Percentiles rank a stretch among this genome's conserved stretches.
phyloP scores from a whole-genome alignment of 1,284 basidiomycete species.

The Cutaneotrichosporon cutaneum region DNA sequence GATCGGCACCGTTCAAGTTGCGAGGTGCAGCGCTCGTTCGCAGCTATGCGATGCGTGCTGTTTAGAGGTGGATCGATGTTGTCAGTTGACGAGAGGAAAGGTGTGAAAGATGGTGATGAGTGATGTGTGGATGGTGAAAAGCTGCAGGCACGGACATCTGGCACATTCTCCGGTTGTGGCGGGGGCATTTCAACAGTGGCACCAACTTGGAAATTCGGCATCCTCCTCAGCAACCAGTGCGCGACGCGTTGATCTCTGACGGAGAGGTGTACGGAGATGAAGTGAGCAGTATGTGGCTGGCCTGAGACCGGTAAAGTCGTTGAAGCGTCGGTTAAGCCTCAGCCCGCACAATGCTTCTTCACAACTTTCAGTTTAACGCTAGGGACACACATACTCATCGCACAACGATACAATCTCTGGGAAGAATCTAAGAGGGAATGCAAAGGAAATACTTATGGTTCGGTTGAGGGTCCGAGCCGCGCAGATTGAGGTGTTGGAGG shows the following conservation, averaged over 20 bases:
- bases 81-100: background rate
- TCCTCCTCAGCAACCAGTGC: no score
- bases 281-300: no score
- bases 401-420: conserved; percentile 2
- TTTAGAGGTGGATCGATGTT: background rate
- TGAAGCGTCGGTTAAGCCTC: no score
- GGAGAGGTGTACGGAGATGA: no score
- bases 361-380: no score
- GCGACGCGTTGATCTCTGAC: no score
- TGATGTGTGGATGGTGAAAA: conserved; percentile 9
- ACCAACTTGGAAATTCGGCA: no score
- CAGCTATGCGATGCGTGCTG: background rate
- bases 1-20: conserved; percentile 11
- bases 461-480: background rate
- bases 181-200: background rate
- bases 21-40: background rate
- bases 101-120: conserved; percentile 1
- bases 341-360: no score
- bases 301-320: no score
- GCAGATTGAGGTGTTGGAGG: background rate
- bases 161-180: conserved; percentile 4
- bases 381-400: background rate
- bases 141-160: conserved; percentile 7
- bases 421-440: background rate
- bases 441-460: background rate